phyloP scores from a whole-genome alignment of 1,139 yeast species.

The Sugiyamaella pinicola region DNA sequence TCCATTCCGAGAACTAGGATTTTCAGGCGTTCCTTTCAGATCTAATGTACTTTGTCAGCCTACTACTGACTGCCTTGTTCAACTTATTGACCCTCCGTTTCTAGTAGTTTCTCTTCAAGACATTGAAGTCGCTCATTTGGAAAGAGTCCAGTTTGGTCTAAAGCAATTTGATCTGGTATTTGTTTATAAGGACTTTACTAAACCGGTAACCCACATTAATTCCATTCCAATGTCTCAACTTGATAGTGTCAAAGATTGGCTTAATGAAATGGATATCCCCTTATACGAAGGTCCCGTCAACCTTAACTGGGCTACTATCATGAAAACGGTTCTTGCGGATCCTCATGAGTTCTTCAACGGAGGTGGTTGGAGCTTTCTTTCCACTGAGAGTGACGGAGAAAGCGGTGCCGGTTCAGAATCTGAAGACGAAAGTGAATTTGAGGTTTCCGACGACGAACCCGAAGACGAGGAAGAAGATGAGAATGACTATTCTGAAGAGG shows the following conservation, averaged over 20 bases:
- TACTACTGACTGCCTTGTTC: constrained; percentile 93
- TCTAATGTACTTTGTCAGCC: constrained; percentile 96
- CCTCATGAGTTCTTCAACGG: constrained; percentile 90
- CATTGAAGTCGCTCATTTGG: constrained; percentile 92
- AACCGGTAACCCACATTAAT: constrained; percentile 88
- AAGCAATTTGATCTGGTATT: constrained; percentile 95
- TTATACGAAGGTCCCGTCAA: constrained; percentile 93
- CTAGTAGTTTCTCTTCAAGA: constrained; percentile 88
- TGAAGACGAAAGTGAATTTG: constrained; percentile 46
- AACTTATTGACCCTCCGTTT: constrained; percentile 92
- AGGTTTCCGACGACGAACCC: constrained; percentile 41
- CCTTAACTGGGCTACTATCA: constrained; percentile 92
- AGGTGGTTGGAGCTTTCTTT: constrained; percentile 96
- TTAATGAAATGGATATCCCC: constrained; percentile 94
- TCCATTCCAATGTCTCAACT: constrained; percentile 91
- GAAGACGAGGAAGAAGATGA: constrained; percentile 38
- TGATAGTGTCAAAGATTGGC: constrained; percentile 94
- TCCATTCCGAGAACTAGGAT: constrained; percentile 95
- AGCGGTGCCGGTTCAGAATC: constrained; percentile 51
- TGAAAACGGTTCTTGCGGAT: constrained; percentile 90
- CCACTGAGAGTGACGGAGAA: constrained; percentile 56
- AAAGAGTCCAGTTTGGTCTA: constrained; percentile 95
- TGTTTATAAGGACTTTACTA: constrained; percentile 85
- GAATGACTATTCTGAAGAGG: constrained; percentile 44
- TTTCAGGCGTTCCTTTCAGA: constrained; percentile 96